phyloP scores from a whole-genome alignment of 345 rosid genomes.

The Eucalyptus grandis region DNA sequence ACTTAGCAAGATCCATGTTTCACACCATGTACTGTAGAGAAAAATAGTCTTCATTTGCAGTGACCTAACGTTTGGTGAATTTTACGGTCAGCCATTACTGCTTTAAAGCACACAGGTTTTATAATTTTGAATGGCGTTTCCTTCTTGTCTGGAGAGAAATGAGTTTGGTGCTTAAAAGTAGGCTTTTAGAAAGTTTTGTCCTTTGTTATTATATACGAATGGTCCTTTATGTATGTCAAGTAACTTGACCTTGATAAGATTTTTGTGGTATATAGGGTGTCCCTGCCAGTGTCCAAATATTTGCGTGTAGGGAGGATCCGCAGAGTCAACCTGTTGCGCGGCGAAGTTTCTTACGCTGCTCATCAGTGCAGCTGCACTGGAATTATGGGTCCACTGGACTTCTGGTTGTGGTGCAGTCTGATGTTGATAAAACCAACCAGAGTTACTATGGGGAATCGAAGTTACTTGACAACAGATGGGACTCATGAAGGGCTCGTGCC shows the following conservation, averaged over 20 bases:
- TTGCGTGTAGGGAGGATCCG: conserved; percentile 47
- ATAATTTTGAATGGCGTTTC: background rate
- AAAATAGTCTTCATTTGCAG: background rate
- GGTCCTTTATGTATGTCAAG: background rate
- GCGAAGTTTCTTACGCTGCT: conserved; percentile 79
- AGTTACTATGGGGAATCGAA: conserved; percentile 95
- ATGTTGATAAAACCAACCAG: conserved; percentile 94
- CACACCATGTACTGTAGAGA: background rate
- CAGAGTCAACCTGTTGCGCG: conserved; percentile 78
- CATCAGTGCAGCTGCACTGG: conserved; percentile 81
- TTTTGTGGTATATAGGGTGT: conserved; percentile 38
- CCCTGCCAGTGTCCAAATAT: conserved; percentile 94
- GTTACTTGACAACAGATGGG: conserved; percentile 82
- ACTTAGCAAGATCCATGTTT: background rate
- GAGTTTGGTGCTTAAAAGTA: background rate
- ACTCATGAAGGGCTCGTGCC: conserved; percentile 82
- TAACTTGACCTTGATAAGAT: background rate
- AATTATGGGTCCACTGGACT: conserved; percentile 83
- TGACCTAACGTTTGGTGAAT: background rate
- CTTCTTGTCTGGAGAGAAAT: background rate
- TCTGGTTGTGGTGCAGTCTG: conserved; percentile 72
- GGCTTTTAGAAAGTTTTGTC: background rate
- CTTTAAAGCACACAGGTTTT: background rate
- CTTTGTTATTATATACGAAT: background rate
- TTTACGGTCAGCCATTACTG: background rate